These are phyloP conservation scores for Moricandia arvensis DNA, from an alignment of 345 rosid species.

Conservation along the genomic window DNA sequence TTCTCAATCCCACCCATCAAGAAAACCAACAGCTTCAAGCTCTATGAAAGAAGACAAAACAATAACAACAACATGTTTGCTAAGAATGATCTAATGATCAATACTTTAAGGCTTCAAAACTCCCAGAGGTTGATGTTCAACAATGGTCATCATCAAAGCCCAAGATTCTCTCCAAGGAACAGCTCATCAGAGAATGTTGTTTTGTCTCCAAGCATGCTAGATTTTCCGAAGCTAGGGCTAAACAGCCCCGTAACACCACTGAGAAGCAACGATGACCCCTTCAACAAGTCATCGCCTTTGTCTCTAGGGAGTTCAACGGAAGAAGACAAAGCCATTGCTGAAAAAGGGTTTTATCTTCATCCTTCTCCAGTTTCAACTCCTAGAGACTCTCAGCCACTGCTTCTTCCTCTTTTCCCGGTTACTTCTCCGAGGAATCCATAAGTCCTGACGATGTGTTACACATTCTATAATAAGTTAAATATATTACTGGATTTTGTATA, in stretches of 20 bases:
- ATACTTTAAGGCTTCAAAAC: constrained; percentile 54
- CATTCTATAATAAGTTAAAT: constrained; percentile 1
- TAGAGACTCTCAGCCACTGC: constrained; percentile 83
- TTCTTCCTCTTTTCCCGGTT: constrained; percentile 84
- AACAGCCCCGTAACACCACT: constrained; percentile 83
- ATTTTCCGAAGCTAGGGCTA: constrained; percentile 83
- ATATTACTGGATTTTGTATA: constrained; percentile 11
- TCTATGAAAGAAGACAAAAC: constrained; percentile 87
- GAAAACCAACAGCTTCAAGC: constrained; percentile 57
- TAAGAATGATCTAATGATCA: constrained; percentile 85
- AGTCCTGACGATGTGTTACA: background rate
- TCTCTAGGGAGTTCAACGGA: constrained; percentile 46
- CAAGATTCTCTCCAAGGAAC: constrained; percentile 64
- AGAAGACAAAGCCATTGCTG: constrained; percentile 91
- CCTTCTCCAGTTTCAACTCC: constrained; percentile 93
- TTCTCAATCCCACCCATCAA: constrained; percentile 73
- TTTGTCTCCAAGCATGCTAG: constrained; percentile 88
- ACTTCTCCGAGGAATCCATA: constrained; percentile 54
- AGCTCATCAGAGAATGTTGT: constrained; percentile 46
- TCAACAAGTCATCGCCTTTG: constrained; percentile 54
- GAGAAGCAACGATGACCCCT: constrained; percentile 42
- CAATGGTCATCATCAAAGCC: constrained; percentile 23
- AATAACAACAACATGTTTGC: constrained; percentile 41
- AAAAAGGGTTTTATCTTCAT: constrained; percentile 87
- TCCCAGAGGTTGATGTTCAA: constrained; percentile 33